Evolutionary conservation across 2,329 filamentous ascomycete species (phyloP).

Genomic region (Dactylellina sp.): DNA sequence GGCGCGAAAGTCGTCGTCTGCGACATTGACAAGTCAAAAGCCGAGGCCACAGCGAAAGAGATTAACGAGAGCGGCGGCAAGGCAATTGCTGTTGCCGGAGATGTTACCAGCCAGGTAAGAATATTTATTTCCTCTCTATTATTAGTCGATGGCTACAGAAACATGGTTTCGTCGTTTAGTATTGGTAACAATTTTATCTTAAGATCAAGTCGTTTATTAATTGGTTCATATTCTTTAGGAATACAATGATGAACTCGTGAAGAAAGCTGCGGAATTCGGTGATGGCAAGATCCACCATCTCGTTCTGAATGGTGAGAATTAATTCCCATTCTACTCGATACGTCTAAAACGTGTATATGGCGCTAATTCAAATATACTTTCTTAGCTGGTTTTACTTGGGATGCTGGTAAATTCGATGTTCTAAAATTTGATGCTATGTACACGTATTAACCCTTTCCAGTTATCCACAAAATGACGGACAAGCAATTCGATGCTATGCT

Average conservation of each 20-base stretch:
- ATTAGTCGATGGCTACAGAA: too few relatives aligned
- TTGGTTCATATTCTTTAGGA: conserved; percentile 69
- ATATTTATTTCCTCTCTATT: background rate
- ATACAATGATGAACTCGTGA: conserved; percentile 79
- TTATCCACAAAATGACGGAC: conserved; percentile 75
- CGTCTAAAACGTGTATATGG: background rate
- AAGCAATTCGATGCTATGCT: conserved; percentile 93
- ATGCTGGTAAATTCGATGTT: conserved; percentile 71
- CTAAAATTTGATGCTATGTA: background rate
- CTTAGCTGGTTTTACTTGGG: conserved; percentile 75
- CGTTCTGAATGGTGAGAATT: conserved; percentile 85
- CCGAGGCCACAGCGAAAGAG: conserved; percentile 73
- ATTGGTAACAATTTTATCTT: background rate
- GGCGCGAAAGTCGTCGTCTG: conserved; percentile 85
- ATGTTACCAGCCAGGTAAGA: conserved; percentile 67
- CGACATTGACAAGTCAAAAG: conserved; percentile 85
- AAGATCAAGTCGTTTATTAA: conserved; percentile 16
- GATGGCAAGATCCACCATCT: conserved; percentile 89
- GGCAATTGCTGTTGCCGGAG: conserved; percentile 79
- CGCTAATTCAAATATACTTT: background rate
- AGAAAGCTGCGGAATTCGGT: conserved; percentile 81
- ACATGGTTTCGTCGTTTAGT: background rate
- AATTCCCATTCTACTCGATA: background rate
- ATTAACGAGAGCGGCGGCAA: conserved; percentile 77
- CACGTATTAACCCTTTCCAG: conserved; percentile 25